Conservation (phyloP, 306 rosid species). For the Quillaja saponaria region DNA sequence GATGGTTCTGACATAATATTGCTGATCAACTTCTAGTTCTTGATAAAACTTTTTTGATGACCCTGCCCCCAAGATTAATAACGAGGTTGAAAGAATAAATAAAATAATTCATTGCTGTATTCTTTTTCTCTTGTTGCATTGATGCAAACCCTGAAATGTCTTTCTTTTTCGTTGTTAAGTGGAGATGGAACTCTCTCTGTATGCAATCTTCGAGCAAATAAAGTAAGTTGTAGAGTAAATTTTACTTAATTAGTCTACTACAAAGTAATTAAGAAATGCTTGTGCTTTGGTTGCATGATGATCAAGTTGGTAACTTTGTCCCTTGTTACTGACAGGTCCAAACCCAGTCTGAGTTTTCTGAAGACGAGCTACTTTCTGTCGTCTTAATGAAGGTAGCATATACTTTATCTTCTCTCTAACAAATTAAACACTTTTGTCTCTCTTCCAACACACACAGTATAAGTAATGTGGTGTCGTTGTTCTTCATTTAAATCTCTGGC, state of each 20-base stretch:
- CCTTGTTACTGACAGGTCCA: slow-evolving; percentile 58
- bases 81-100: slow-evolving; percentile 13
- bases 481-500: neutral
- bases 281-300: slow-evolving; percentile 3
- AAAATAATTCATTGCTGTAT: neutral
- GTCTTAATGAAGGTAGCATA: slow-evolving; percentile 85
- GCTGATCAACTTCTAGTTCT: neutral
- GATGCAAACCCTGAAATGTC: slow-evolving; percentile 7
- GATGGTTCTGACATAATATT: neutral
- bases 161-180: slow-evolving; percentile 45
- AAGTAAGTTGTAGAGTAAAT: slow-evolving; percentile 54
- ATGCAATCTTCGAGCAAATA: slow-evolving; percentile 80
- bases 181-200: slow-evolving; percentile 96
- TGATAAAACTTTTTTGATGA: neutral
- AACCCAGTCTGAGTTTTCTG: slow-evolving; percentile 85
- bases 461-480: neutral
- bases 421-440: neutral
- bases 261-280: slow-evolving; percentile 5
- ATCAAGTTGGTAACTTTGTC: slow-evolving; percentile 22
- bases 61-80: neutral
- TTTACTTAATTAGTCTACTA: slow-evolving; percentile 2
- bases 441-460: neutral
- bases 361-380: slow-evolving; percentile 82
- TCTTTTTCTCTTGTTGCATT: slow-evolving; percentile 15
- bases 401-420: neutral